Conservation (phyloP, 352 stramenopile genomes). For the Phytophthora vignae region DNA sequence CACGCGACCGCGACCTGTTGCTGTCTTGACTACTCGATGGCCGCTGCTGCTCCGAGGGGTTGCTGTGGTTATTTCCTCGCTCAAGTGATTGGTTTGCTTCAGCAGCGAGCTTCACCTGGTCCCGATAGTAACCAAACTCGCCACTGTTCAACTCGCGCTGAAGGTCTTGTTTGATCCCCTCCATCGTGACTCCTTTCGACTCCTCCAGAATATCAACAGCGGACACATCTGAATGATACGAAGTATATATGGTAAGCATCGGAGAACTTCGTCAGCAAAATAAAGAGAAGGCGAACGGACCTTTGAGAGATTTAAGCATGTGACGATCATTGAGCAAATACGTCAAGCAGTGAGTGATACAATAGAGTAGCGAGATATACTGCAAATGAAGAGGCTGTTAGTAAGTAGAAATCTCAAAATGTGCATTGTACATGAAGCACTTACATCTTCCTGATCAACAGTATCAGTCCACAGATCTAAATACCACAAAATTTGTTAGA, state of each 20-base stretch:
- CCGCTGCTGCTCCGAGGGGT: not conserved
- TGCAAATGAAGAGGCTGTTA: constrained; percentile 17
- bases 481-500: not conserved
- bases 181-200: constrained; percentile 53
- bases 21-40: not conserved
- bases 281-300: constrained; percentile 8
- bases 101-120: constrained; percentile 41
- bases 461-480: constrained; percentile 76
- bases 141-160: constrained; percentile 56
- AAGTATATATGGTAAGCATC: not conserved
- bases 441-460: constrained; percentile 68
- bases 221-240: constrained; percentile 52
- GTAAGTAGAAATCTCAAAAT: not conserved
- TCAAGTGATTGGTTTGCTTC: constrained; percentile 21
- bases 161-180: constrained; percentile 61
- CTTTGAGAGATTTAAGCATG: constrained; percentile 62
- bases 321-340: constrained; percentile 55
- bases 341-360: constrained; percentile 76
- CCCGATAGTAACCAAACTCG: constrained; percentile 46
- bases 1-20: constrained; percentile 14
- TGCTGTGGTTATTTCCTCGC: not conserved
- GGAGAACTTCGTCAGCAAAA: not conserved
- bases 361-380: constrained; percentile 85
- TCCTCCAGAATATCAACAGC: constrained; percentile 64
- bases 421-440: constrained; percentile 18